A percentile compares a stretch with the other conserved stretches of the same genome.
Evolutionary conservation across 805 yeast species (phyloP).

Genomic region (Yarrowia divulgata): DNA sequence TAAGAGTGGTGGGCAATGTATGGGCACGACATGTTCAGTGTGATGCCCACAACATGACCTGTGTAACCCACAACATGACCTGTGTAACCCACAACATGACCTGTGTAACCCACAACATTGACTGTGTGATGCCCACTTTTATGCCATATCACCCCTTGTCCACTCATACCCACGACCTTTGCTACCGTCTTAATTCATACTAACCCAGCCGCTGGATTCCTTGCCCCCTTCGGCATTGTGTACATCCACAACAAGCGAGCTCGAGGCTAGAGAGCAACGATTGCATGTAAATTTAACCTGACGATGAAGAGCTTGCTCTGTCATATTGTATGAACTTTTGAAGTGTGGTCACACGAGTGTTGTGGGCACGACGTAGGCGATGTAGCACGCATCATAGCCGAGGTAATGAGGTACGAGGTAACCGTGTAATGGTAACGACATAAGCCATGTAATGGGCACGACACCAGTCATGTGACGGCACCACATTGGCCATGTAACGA

Average conservation of each 20-base stretch:
- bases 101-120: background rate
- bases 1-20: background rate
- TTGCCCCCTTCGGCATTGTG: constrained; percentile 78
- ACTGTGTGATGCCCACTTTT: background rate
- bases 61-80: background rate
- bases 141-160: background rate
- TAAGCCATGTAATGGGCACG: too few relatives aligned
- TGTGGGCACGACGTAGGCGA: too few relatives aligned
- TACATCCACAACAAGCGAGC: constrained; percentile 75
- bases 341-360: too few relatives aligned
- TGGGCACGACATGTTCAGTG: background rate
- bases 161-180: too few relatives aligned
- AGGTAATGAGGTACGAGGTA: too few relatives aligned
- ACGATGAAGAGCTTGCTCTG: background rate
- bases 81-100: background rate
- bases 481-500: too few relatives aligned
- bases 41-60: background rate
- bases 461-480: too few relatives aligned
- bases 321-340: background rate
- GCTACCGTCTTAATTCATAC: constrained; percentile 1
- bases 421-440: too few relatives aligned
- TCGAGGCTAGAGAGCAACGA: constrained; percentile 33
- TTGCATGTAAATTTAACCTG: constrained; percentile 39
- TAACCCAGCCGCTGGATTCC: constrained; percentile 60
- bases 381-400: too few relatives aligned